phyloP scores from a whole-genome alignment of 345 rosid genomes.

The Cardiospermum halicacabum region DNA sequence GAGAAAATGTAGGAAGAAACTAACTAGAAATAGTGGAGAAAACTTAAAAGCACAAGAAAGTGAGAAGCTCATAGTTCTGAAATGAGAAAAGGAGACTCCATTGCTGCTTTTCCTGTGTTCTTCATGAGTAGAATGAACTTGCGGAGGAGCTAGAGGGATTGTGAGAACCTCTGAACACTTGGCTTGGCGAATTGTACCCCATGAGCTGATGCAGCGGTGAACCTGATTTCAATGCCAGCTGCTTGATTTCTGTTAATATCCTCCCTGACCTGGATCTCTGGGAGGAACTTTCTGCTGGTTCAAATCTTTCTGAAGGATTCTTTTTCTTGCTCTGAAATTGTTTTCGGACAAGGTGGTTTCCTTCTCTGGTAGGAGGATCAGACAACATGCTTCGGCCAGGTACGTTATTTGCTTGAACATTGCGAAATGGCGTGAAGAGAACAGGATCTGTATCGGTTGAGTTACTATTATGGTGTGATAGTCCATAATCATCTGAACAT shows the following conservation, averaged over 20 bases:
- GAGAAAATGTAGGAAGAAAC: not conserved
- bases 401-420: constrained; percentile 8
- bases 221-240: constrained; percentile 33
- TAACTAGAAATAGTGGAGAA: not conserved
- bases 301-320: constrained; percentile 24
- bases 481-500: constrained; percentile 35
- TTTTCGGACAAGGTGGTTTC: constrained; percentile 20
- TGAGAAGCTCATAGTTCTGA: not conserved
- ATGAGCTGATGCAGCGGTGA: constrained; percentile 77
- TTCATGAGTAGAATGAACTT: constrained; percentile 1
- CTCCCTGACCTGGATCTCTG: constrained; percentile 24
- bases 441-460: constrained; percentile 26
- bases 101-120: not conserved
- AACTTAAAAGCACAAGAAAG: not conserved
- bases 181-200: constrained; percentile 81
- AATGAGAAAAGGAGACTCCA: not conserved
- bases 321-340: constrained; percentile 21
- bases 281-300: constrained; percentile 29
- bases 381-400: constrained; percentile 16
- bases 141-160: constrained; percentile 13
- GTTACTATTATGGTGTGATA: constrained; percentile 22
- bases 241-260: constrained; percentile 36
- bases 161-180: constrained; percentile 35
- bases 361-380: constrained; percentile 17
- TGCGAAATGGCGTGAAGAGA: constrained; percentile 18